Percentiles rank a stretch among this genome's conserved stretches.
Evolutionary conservation across 2,329 filamentous ascomycete species (phyloP).

Genomic region (Fusarium redolens): DNA sequence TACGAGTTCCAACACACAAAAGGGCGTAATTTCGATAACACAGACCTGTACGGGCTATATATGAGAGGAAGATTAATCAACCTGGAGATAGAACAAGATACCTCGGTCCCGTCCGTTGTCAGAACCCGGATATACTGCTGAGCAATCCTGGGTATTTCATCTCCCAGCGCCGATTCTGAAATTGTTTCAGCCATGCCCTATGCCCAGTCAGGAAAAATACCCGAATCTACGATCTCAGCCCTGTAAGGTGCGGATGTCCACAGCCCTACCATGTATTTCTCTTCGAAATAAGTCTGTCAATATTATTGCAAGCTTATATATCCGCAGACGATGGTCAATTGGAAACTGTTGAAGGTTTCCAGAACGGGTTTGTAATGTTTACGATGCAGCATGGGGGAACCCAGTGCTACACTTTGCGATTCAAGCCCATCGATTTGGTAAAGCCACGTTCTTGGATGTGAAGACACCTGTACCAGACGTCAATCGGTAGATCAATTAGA

Average conservation of each 20-base stretch:
- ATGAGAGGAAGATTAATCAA: neutral
- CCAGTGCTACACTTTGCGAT: neutral
- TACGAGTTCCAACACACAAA: neutral
- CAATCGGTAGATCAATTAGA: too few relatives aligned
- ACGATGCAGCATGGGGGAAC: neutral
- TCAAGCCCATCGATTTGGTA: neutral
- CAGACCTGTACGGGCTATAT: neutral
- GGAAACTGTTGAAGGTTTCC: too few relatives aligned
- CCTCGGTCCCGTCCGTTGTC: neutral
- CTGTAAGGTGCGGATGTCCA: neutral
- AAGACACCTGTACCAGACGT: neutral
- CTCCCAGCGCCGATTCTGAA: neutral
- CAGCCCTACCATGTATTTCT: too few relatives aligned
- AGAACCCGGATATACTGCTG: neutral
- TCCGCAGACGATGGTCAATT: too few relatives aligned
- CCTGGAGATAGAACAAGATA: neutral
- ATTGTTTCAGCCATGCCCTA: neutral
- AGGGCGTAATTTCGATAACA: neutral
- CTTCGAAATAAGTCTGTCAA: neutral
- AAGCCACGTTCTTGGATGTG: neutral
- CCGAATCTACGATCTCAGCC: neutral
- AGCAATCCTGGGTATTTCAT: neutral
- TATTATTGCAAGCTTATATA: neutral
- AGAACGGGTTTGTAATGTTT: too few relatives aligned
- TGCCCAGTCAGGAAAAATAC: neutral